Evolutionary conservation across 768 basidiomycete genomes (phyloP), one percentile per base, ranked within the genome.

Genomic region (Lactifluus hygrophoroides): DNA sequence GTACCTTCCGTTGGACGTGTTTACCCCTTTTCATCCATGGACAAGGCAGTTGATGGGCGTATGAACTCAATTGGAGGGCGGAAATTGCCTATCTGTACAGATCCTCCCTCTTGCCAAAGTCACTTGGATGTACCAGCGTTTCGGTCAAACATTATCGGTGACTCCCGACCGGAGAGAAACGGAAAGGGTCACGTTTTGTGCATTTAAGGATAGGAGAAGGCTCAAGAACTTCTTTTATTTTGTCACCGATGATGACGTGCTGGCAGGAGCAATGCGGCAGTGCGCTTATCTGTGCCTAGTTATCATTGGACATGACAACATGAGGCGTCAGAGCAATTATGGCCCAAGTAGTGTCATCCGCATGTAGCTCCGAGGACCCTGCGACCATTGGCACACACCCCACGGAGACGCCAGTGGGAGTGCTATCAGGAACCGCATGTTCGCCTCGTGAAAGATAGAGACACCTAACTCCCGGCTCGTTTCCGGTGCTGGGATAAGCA

Each of bases 81-180:
- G 6, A 30, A 50, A 21, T 56, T 51, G 42, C 58, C 49, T 51
- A 60, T 60, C 59, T 60, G 49, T 46, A 16, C 43, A 9, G 42
- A 56, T 40, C 53, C 48, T 45, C 54, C 47, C 53, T 35, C 25
- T 55, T 50, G 25, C 37, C 25, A 35, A 25, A 27, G 38, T 40
- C 27, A 51, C 17, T 43, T 46, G 32, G 46, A 44, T 17, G 40
- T 46, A 25, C 30, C 61, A 17, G n/a, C 35, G 47, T 59, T 40
- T 13, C 51, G 58, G 53, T 58, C 38, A 46, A 45, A 34, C 52
- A 42, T 28, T 54, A 62, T 61, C 57, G 25, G 8, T 61, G 60
- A 67, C 66, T 66, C 62, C 60, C 54, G 54, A 43, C 54, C 54
- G 59, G 59, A 32, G 21, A 32, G 48, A 51, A 28, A 50, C 59